phyloP scores from a whole-genome alignment of 768 basidiomycete genomes.

The Termitomyces sp. region DNA sequence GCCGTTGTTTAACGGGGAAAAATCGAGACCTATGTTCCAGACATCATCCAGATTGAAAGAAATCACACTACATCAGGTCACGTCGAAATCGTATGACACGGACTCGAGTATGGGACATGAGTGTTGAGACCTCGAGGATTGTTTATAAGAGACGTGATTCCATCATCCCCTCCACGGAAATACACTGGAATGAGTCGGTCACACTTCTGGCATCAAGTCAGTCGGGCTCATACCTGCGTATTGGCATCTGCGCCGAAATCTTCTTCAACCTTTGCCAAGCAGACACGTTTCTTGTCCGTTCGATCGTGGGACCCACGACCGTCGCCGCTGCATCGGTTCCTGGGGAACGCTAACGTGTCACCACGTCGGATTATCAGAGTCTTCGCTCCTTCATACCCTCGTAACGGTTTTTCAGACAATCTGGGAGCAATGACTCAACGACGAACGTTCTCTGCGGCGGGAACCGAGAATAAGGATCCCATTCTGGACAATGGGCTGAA shows the following conservation, averaged over 20 bases:
- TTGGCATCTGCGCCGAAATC: conserved; percentile 2
- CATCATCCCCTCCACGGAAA: conserved; percentile 6
- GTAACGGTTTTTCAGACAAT: not conserved
- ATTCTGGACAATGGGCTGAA: not conserved
- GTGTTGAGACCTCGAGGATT: not conserved
- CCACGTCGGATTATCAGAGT: conserved; percentile 3
- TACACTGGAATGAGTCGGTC: conserved; percentile 14
- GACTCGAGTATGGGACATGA: not conserved
- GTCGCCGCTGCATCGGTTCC: not conserved
- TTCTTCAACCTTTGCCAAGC: conserved; percentile 1
- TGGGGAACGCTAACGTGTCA: conserved; percentile 5
- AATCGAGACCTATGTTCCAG: conserved; percentile 9
- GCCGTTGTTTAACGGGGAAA: not conserved
- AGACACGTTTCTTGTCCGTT: conserved; percentile 10
- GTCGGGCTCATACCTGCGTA: conserved; percentile 6
- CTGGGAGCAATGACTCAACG: conserved; percentile 15
- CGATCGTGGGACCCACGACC: conserved; percentile 9
- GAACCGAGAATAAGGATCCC: conserved; percentile 1
- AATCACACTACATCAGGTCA: not conserved
- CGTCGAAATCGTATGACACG: not conserved
- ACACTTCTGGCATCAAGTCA: conserved; percentile 15
- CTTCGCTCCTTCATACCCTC: not conserved
- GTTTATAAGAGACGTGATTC: conserved; percentile 8
- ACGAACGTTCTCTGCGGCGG: conserved; percentile 22
- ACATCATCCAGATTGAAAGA: not conserved